Base-by-base conservation (phyloP, 2,329 filamentous ascomycete species). In the Cadophora sp. region DNA sequence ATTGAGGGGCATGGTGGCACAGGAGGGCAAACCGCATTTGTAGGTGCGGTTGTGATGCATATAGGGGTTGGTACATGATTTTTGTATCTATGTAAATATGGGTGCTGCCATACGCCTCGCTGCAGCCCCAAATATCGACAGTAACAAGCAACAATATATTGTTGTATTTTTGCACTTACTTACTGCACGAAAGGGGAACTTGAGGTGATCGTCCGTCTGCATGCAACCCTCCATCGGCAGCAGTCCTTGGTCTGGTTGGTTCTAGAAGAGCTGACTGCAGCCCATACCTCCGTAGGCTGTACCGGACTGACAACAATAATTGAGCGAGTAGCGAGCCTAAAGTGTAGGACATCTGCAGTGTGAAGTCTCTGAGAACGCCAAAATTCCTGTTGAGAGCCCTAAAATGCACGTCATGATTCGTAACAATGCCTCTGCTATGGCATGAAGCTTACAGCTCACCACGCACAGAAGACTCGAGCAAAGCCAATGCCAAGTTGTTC, bases 171-270 rank as follows among this genome's bases (percentile, higher is more conserved):
- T 55, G 14, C 51, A 55, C 26, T 40, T 58, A n/a, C 29, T 11
- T 11, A 58, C 29, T 34, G 55, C 31, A 58, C 31, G 29, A 8
- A 34, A 37, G 55, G n/a, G 29, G 31, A 58, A 19, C 29, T 58
- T 9, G 7, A 58, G 29, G 31, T 16, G 55, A 58, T 58, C 55
- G 55, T 37, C 55, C n/a, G 55, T 58, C 55, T 58, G 55, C 55
- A 40, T 58, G 55, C n/a, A 58, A 58, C 55, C 55, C 55, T 40
- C 55, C 55, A 37, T 58, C 55, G 55, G 55, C 31, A 34, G 31
- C n/a, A 24, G 29, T 37, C 3, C 3, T 4, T 14, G 19, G 31
- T 58, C 19, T 37, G 19, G 22, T 58, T 58, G 55, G 55, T 58
- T 37, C 55, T 58, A 58, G 31, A 58, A 58, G 55, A 58, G 31